Evolutionary conservation across 2,329 filamentous ascomycete genomes (phyloP).

Genomic region (Aspergillus chevalieri): DNA sequence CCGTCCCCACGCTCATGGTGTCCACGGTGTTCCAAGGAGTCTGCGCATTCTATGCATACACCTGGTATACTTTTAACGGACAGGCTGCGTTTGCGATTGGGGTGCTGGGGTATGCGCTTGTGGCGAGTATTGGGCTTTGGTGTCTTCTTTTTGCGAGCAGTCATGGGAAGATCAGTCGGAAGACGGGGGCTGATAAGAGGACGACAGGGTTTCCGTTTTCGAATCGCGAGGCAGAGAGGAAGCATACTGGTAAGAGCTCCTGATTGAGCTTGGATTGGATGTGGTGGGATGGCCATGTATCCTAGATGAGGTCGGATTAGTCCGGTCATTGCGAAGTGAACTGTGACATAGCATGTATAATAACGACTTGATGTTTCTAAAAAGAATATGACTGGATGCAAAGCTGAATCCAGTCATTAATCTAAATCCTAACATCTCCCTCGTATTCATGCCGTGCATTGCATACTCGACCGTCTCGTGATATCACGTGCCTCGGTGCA

Average conservation of each 20-base stretch:
- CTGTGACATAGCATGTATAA: too few species aligned
- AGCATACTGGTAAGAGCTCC: conserved; percentile 31
- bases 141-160: conserved; percentile 54
- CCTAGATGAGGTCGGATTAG: background rate
- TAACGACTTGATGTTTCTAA: too few species aligned
- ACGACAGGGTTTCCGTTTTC: conserved; percentile 61
- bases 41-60: conserved; percentile 62
- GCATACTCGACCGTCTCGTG: too few species aligned
- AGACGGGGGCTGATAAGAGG: conserved; percentile 62
- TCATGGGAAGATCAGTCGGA: conserved; percentile 53
- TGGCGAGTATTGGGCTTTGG: conserved; percentile 62
- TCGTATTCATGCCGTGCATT: too few species aligned
- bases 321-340: too few species aligned
- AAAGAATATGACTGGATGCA: too few species aligned
- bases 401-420: too few species aligned
- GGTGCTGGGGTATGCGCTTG: conserved; percentile 48
- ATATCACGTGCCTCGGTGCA: background rate
- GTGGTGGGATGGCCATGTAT: background rate
- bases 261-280: background rate
- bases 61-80: conserved; percentile 53
- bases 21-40: conserved; percentile 61
- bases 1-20: conserved; percentile 59
- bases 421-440: too few species aligned
- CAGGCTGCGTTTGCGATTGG: conserved; percentile 58
- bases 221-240: conserved; percentile 54